Evolutionary conservation across 257 asterid species (phyloP).

Genomic region (Nicotiana sylvestris): DNA sequence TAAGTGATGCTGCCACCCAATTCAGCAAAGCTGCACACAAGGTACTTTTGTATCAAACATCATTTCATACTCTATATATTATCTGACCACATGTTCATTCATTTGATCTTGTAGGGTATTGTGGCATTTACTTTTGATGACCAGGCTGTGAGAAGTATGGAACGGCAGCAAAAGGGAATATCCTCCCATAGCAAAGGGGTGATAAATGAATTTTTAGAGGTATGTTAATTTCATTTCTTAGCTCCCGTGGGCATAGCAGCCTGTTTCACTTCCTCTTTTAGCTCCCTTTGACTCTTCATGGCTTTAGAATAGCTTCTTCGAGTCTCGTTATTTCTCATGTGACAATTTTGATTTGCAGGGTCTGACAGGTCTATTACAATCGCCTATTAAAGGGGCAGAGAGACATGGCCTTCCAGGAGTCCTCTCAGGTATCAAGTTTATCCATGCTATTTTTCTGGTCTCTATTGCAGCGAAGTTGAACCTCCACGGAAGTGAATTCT

Average conservation of each 20-base stretch:
- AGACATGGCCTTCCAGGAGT: slow-evolving; percentile 95
- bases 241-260: not conserved
- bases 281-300: not conserved
- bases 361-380: slow-evolving; percentile 93
- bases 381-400: slow-evolving; percentile 97
- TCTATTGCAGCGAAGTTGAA: not conserved
- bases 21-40: slow-evolving; percentile 95
- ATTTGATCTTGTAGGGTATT: slow-evolving; percentile 65
- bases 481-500: not conserved
- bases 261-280: not conserved
- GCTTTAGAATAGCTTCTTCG: not conserved
- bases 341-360: slow-evolving; percentile 42
- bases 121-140: slow-evolving; percentile 91
- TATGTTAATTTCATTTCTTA: slow-evolving; percentile 19
- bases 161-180: slow-evolving; percentile 67
- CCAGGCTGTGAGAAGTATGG: slow-evolving; percentile 53
- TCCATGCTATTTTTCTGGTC: not conserved
- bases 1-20: slow-evolving; percentile 96
- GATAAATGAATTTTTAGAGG: slow-evolving; percentile 91
- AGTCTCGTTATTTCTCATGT: not conserved
- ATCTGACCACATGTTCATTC: not conserved
- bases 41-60: slow-evolving; percentile 37
- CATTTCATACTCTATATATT: not conserved
- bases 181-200: slow-evolving; percentile 87
- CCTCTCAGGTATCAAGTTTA: slow-evolving; percentile 56